Evolutionary conservation across 106 monocot species (phyloP).

Genomic region (Xerophyta viscosa): DNA sequence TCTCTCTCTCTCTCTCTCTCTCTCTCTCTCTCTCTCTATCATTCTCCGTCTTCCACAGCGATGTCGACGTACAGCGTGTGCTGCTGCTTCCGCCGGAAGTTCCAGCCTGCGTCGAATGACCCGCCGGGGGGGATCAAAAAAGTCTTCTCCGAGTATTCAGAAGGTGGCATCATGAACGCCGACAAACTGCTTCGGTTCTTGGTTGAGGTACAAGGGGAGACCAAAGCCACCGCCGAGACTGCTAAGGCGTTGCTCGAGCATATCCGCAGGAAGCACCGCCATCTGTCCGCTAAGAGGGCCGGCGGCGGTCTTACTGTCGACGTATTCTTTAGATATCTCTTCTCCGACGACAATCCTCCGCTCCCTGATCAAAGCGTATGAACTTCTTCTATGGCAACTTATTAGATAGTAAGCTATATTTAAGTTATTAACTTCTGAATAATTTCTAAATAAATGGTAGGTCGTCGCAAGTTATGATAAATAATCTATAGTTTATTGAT

Average conservation of each 20-base stretch:
- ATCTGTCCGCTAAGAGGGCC: slow-evolving; percentile 18
- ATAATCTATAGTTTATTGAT: too few species aligned
- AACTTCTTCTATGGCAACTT: background rate
- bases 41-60: background rate
- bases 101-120: slow-evolving; percentile 26
- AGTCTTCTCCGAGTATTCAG: slow-evolving; percentile 40
- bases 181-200: slow-evolving; percentile 42
- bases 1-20: background rate
- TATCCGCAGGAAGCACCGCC: slow-evolving; percentile 3
- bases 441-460: too few species aligned
- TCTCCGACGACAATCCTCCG: slow-evolving; percentile 27
- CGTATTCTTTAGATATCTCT: slow-evolving; percentile 33
- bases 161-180: slow-evolving; percentile 30
- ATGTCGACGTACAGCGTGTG: slow-evolving; percentile 48
- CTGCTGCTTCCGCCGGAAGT: slow-evolving; percentile 39
- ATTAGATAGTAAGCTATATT: too few species aligned
- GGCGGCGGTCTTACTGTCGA: slow-evolving; percentile 11
- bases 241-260: slow-evolving; percentile 20
- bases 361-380: background rate
- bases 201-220: slow-evolving; percentile 44
- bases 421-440: background rate
- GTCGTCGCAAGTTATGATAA: too few species aligned
- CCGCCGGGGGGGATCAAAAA: slow-evolving; percentile 32
- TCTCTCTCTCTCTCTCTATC: background rate
- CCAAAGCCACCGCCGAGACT: background rate